phyloP scores from a whole-genome alignment of 2,329 filamentous ascomycete genomes.

The Orbilia javanica region DNA sequence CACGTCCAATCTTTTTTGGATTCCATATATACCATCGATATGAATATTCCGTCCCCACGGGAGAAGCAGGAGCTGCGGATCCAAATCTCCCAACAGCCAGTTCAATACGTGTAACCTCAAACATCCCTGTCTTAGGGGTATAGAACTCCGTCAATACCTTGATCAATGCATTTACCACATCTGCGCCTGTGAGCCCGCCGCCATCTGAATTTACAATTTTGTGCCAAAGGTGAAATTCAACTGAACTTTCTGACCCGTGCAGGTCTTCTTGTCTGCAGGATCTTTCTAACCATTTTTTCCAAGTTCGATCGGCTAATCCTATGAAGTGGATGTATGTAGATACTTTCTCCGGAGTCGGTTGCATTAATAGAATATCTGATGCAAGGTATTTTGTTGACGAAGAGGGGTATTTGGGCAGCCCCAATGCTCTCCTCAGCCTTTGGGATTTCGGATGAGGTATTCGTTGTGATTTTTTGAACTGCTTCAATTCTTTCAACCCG shows the following conservation, averaged over 20 bases:
- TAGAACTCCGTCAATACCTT: not conserved
- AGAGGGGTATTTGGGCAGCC: not conserved
- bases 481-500: not conserved
- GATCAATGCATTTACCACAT: not conserved
- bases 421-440: not conserved
- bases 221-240: slow-evolving; percentile 11
- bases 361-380: not conserved
- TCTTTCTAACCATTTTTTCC: not conserved
- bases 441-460: not conserved
- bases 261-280: not conserved
- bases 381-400: not conserved
- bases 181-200: not conserved
- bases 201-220: not conserved
- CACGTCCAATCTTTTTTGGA: not conserved
- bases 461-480: not conserved
- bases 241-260: not conserved
- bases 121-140: not conserved
- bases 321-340: not conserved
- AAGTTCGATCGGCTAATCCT: not conserved
- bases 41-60: not conserved
- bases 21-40: slow-evolving; percentile 20
- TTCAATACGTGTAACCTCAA: not conserved
- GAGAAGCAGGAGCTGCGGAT: not conserved
- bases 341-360: not conserved
- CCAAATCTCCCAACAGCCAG: not conserved